Conservation (phyloP, 176 grass and related monocot genomes). For the Dendrocalamus sinicus region DNA sequence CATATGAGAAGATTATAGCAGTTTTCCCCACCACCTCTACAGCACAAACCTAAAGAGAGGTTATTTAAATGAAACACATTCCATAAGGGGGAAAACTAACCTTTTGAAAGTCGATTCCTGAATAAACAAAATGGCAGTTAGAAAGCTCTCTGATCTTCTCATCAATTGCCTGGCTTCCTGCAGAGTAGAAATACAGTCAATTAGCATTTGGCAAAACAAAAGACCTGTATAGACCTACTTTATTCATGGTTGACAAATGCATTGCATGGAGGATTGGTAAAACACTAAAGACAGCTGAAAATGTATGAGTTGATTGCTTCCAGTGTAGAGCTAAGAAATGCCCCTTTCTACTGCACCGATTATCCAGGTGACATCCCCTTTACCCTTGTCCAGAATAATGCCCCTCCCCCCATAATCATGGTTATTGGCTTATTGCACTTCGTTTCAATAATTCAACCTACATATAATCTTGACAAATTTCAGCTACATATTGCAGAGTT, state of each 20-base stretch:
- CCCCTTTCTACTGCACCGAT: no score
- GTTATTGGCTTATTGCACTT: no score
- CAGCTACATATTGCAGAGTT: no score
- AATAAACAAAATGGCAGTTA: constrained; percentile 38
- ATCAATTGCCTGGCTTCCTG: constrained; percentile 74
- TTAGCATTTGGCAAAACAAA: neutral
- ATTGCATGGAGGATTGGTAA: neutral
- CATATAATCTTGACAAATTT: no score
- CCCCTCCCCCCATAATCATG: no score
- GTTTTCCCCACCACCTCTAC: neutral
- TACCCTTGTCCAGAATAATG: no score
- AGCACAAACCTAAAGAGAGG: neutral
- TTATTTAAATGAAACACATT: constrained; percentile 6
- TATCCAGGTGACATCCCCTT: no score
- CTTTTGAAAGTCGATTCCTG: constrained; percentile 98
- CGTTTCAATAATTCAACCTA: no score
- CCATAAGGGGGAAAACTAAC: constrained; percentile 45
- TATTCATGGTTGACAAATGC: neutral
- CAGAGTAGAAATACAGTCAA: constrained; percentile 36
- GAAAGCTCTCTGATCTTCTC: constrained; percentile 99
- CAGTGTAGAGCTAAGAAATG: neutral
- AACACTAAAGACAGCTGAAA: neutral
- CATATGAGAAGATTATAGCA: no score
- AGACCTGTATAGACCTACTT: constrained; percentile 4
- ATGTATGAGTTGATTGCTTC: constrained; percentile 1